A percentile compares a stretch with the other conserved stretches of the same genome.
Conservation (phyloP, 108 stramenopile genomes). For the Discostella stelligeroides region DNA sequence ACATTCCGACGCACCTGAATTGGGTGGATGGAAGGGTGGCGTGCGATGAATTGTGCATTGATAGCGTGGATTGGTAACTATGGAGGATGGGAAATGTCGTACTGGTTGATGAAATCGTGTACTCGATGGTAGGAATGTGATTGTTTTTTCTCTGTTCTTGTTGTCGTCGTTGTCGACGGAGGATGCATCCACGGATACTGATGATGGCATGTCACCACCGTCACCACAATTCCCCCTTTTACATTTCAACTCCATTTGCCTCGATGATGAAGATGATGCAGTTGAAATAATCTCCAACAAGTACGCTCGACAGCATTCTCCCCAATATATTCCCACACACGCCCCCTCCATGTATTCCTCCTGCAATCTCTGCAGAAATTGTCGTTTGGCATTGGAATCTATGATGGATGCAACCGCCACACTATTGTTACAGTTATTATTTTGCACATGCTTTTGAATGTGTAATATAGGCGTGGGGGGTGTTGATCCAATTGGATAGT, state of each 20-base stretch:
- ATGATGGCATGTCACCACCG: no score
- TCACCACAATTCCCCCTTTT: no score
- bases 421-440: no score
- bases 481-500: no score
- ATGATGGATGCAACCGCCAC: slow-evolving; percentile 10
- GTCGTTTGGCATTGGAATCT: slow-evolving; percentile 26
- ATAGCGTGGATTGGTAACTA: slow-evolving; percentile 48
- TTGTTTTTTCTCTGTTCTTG: no score
- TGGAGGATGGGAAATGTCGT: slow-evolving; percentile 42
- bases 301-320: slow-evolving; percentile 54
- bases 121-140: no score
- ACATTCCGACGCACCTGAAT: slow-evolving; percentile 55
- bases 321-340: slow-evolving; percentile 65
- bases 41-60: slow-evolving; percentile 34
- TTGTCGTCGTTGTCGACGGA: no score
- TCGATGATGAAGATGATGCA: no score
- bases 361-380: slow-evolving; percentile 38
- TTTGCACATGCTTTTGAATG: no score
- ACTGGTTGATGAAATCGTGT: slow-evolving; percentile 36
- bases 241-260: no score
- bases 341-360: slow-evolving; percentile 50
- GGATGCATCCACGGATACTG: no score
- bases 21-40: slow-evolving; percentile 69
- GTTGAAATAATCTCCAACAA: slow-evolving; percentile 17
- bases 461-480: no score